phyloP scores from a whole-genome alignment of 805 yeast species.

The Lachancea quebecensis region DNA sequence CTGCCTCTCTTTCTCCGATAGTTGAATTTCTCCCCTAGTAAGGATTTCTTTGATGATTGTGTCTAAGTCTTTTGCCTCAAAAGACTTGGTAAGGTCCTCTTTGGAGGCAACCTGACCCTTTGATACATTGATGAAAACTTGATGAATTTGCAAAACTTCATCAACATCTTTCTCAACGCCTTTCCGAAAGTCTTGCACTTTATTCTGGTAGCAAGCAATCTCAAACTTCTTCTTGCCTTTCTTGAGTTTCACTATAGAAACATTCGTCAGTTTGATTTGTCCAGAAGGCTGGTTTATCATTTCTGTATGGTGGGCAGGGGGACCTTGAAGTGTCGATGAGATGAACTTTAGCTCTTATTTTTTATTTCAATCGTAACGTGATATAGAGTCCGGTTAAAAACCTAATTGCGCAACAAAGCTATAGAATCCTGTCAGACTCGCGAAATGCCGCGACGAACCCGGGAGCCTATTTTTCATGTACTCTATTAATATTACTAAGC shows the following conservation, averaged over 20 bases:
- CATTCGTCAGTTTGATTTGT: conserved; percentile 88
- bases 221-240: conserved; percentile 90
- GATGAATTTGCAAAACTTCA: conserved; percentile 95
- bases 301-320: no score
- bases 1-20: conserved; percentile 87
- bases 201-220: conserved; percentile 93
- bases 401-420: no score
- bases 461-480: no score
- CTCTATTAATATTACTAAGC: no score
- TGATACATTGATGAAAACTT: conserved; percentile 84
- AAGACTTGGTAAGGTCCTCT: conserved; percentile 68
- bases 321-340: no score
- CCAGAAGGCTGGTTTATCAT: conserved; percentile 80
- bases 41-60: conserved; percentile 74
- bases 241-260: conserved; percentile 83
- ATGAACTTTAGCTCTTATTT: no score
- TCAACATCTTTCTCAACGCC: conserved; percentile 77
- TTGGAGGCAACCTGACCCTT: conserved; percentile 90
- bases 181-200: conserved; percentile 86
- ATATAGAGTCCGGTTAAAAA: no score
- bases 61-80: conserved; percentile 71
- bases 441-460: no score
- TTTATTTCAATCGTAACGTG: no score
- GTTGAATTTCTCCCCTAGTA: conserved; percentile 87
- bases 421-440: no score